Evolutionary conservation across 2,329 filamentous ascomycete genomes (phyloP).

Genomic region (Clarireedia paspali): DNA sequence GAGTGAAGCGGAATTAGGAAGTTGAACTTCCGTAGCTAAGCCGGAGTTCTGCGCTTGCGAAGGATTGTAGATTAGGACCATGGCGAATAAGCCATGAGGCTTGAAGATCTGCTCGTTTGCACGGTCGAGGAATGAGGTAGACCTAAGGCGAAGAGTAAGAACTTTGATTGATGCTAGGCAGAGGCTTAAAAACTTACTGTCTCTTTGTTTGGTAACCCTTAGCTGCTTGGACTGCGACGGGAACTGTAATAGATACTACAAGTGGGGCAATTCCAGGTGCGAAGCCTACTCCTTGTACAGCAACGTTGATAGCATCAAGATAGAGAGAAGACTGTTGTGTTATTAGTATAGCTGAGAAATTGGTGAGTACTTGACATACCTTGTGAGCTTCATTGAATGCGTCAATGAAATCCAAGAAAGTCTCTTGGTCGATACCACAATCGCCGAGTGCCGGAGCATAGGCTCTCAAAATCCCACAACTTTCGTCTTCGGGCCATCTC

Average conservation of each 20-base stretch:
- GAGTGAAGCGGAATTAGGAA: background rate
- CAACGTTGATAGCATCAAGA: conserved; percentile 35
- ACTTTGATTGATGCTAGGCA: too few species aligned
- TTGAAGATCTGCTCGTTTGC: conserved; percentile 48
- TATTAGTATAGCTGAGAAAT: conserved; percentile 1
- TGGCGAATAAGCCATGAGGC: conserved; percentile 44
- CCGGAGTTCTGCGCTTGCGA: conserved; percentile 13
- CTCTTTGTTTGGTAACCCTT: conserved; percentile 24
- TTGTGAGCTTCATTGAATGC: conserved; percentile 33
- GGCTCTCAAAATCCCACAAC: conserved; percentile 38
- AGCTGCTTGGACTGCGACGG: conserved; percentile 33
- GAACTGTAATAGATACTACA: conserved; percentile 35
- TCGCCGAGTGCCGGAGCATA: conserved; percentile 40
- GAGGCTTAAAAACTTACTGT: background rate
- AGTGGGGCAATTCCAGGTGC: conserved; percentile 33
- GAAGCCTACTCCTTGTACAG: conserved; percentile 32
- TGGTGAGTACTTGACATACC: background rate
- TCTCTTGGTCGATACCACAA: conserved; percentile 38
- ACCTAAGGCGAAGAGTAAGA: conserved; percentile 6
- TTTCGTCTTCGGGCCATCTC: conserved; percentile 37
- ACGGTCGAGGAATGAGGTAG: conserved; percentile 44
- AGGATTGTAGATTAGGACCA: conserved; percentile 45
- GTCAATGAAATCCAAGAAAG: conserved; percentile 41
- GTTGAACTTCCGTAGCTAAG: background rate
- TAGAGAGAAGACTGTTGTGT: conserved; percentile 23